Evolutionary conservation across 495 filamentous ascomycete species (phyloP), one percentile per base, ranked within the genome.

Genomic region (Penicillium manginii): DNA sequence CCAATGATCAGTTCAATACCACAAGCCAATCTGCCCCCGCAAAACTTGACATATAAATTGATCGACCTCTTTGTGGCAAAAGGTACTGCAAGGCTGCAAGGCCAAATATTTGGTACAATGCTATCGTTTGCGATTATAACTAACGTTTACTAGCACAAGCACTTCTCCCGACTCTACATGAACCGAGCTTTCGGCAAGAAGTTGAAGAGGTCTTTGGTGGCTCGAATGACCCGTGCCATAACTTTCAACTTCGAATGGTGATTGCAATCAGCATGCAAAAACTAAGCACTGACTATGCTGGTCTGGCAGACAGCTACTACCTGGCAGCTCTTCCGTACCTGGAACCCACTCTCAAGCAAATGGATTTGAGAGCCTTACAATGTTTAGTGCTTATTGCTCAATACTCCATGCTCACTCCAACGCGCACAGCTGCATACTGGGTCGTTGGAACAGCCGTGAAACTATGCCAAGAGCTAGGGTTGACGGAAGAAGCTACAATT

Each of bases 201-300:
- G 77, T 96, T 23, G 84, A 92, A 47, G 86, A 88, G 55, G 91
- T 96, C 17, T 93, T 92, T 65, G 78, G 83, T 55, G 89, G 88
- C 17, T 88, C 87, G 12, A 78, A 73, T 9, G 89, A 94, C 67
- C 83, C 91, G 3, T 91, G 90, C 69, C 83, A 92, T 61, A 91
- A 93, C 54, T 98, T 97, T 62, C 84, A 91, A 43, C 68, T 93
- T 37, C 87, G 90, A 54, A 90, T 97, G 84, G 91, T 96, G 26
- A 83, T 97, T 65, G 93, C 93, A 3, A 94, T 96, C 61, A 91
- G 89, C 70, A 86, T 97, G 78, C 92, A 96, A 67, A 96, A 92
- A 69, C 78, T 96, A 61, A 90, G 91, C 66, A 78, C 84, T 2
- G 83, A 84, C 47, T 97, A 90, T 69, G 90, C 91, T 35, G 90